Evolutionary conservation across 495 filamentous ascomycete species (phyloP).

Genomic region (Penicillium tannophilum): DNA sequence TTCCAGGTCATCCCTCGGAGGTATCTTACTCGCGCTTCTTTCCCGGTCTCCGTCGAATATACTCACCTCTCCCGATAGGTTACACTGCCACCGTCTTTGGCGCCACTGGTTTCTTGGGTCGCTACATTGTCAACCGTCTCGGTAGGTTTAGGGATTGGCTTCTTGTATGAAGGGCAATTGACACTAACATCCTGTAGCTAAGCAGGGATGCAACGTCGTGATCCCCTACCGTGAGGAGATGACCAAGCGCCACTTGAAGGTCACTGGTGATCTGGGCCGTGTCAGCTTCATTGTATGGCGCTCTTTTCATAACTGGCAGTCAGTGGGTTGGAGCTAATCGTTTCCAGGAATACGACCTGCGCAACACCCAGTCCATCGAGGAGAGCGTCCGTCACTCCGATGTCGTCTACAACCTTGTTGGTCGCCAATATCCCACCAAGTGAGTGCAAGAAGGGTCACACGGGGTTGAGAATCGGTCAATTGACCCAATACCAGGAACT

Average conservation of each 20-base stretch:
- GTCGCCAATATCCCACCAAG: constrained; percentile 95
- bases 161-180: constrained; percentile 1
- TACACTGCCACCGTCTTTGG: constrained; percentile 98
- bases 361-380: constrained; percentile 94
- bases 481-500: constrained; percentile 69
- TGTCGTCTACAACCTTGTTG: constrained; percentile 93
- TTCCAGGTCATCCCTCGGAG: constrained; percentile 78
- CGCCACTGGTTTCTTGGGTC: constrained; percentile 92
- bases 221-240: constrained; percentile 96
- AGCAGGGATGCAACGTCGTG: constrained; percentile 89
- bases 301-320: neutral
- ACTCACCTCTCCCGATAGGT: constrained; percentile 54
- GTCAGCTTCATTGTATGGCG: constrained; percentile 75
- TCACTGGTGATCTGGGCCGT: constrained; percentile 88
- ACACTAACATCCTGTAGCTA: constrained; percentile 61
- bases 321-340: constrained; percentile 15
- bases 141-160: constrained; percentile 55
- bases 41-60: constrained; percentile 18
- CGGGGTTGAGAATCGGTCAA: constrained; percentile 19
- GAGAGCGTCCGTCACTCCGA: constrained; percentile 96
- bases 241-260: constrained; percentile 94
- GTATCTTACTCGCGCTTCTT: constrained; percentile 51
- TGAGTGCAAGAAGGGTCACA: constrained; percentile 43
- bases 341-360: constrained; percentile 84
- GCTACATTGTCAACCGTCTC: constrained; percentile 96